Evolutionary conservation across 768 basidiomycete genomes (phyloP), one percentile per base, ranked within the genome.

Genomic region (Pleurotus djamor): DNA sequence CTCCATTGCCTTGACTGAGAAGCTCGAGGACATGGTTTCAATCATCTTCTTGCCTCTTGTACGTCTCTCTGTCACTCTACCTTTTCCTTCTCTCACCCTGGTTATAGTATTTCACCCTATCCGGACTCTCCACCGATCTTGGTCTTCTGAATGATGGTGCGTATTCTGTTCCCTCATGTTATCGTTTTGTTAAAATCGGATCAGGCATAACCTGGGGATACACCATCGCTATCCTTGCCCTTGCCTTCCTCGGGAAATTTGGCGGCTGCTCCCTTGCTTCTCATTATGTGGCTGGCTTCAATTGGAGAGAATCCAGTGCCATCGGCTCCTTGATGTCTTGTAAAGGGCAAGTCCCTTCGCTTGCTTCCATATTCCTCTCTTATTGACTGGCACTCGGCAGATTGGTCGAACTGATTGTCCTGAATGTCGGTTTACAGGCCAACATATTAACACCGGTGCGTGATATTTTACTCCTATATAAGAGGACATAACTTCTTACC

Each of bases 281-380:
- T 0, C 75, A 77, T 44, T 76, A 81, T 34, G 65, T 80, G 8
- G 91, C 86, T 6, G 87, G 89, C 0, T 98, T 93, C 72, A 81
- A 74, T 5, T 89, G 85, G 84, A 79, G 96, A 41, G 96, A 98
- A 68, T 74, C 89, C 0, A 79, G 85, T 37, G 87, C 94, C 0
- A 88, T 98, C 52, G 97, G 97, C 0, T 87, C 91, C 12, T 71
- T 98, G 54, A 98, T 99, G 96, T 91, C 88, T 67, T 96, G 95
- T 69, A 96, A 98, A 80, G 95, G 94, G 90, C 90, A 59, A 37
- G 78, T 65, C 2, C 5, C 35, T 38, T 10, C 14, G 28, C 17
- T 21, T 38, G 12, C 4, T 51, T 36, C 43, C 36, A 10, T 5
- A 28, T n/a, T n/a, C n/a, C n/a, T n/a, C n/a, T n/a, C n/a, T n/a